phyloP scores from a whole-genome alignment of 2,329 filamentous ascomycete species.

The Cadophora malorum region DNA sequence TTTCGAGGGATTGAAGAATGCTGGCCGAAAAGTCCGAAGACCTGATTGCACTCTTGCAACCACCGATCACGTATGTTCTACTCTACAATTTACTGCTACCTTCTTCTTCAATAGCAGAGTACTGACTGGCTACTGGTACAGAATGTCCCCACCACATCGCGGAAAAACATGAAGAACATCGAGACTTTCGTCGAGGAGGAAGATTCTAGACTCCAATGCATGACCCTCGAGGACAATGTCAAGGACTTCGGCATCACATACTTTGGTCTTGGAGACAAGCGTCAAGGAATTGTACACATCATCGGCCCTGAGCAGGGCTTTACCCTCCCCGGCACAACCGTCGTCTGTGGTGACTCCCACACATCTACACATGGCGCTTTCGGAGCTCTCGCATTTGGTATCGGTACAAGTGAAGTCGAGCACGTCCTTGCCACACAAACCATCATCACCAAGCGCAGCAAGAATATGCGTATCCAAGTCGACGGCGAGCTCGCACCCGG shows the following conservation, averaged over 20 bases:
- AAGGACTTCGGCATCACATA: constrained; percentile 96
- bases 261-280: constrained; percentile 94
- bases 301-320: constrained; percentile 99
- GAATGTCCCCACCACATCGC: constrained; percentile 92
- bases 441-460: constrained; percentile 90
- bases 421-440: constrained; percentile 97
- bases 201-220: constrained; percentile 91
- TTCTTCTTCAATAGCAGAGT: neutral
- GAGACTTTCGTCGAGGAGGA: constrained; percentile 93
- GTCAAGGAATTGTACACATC: constrained; percentile 97
- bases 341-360: constrained; percentile 97
- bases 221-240: constrained; percentile 96
- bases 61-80: constrained; percentile 85
- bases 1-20: constrained; percentile 93
- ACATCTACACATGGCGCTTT: constrained; percentile 98
- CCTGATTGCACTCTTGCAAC: constrained; percentile 97
- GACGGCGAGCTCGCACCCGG: constrained; percentile 89
- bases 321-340: constrained; percentile 94
- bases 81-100: neutral
- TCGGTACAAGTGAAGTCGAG: constrained; percentile 97
- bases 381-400: constrained; percentile 92
- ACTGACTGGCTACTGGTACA: constrained; percentile 48
- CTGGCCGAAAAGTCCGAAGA: constrained; percentile 84
- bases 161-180: constrained; percentile 93
- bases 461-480: constrained; percentile 98